Percentiles rank a stretch among this genome's conserved stretches.
Conservation (phyloP, 495 filamentous ascomycete genomes). For the Aspergillus biplanus region DNA sequence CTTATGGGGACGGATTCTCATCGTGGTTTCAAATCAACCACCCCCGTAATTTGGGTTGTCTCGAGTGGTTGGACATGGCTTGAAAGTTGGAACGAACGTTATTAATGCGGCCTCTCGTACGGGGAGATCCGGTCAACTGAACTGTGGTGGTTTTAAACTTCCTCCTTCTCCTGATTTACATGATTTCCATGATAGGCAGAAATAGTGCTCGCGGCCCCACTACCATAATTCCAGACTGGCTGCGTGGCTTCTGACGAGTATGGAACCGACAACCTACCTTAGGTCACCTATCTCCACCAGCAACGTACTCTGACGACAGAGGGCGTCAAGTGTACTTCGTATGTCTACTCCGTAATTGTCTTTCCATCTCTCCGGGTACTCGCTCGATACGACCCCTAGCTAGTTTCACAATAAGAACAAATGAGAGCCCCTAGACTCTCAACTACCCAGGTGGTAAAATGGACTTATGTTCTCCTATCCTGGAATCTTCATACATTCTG, state of each 20-base stretch:
- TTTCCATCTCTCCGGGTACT: no score
- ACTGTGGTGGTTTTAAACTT: background rate
- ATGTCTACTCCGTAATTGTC: no score
- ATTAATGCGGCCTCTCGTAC: background rate
- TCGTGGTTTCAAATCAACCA: background rate
- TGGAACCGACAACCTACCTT: background rate
- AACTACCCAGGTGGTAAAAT: no score
- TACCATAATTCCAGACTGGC: background rate
- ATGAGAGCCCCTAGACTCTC: no score
- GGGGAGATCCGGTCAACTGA: background rate
- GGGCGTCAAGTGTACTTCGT: no score
- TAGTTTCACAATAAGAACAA: no score
- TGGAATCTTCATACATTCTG: no score
- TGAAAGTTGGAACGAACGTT: background rate
- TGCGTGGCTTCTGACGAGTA: conserved; percentile 8
- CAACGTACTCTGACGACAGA: background rate
- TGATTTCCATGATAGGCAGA: conserved; percentile 20
- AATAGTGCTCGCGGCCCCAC: conserved; percentile 5
- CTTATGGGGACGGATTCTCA: background rate
- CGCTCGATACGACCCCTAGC: no score
- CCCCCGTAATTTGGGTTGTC: background rate
- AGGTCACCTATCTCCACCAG: background rate
- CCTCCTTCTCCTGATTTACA: background rate
- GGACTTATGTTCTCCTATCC: no score
- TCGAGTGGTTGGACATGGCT: background rate